phyloP scores from a whole-genome alignment of 2,329 filamentous ascomycete genomes.

The Chaetomium olivaceum region DNA sequence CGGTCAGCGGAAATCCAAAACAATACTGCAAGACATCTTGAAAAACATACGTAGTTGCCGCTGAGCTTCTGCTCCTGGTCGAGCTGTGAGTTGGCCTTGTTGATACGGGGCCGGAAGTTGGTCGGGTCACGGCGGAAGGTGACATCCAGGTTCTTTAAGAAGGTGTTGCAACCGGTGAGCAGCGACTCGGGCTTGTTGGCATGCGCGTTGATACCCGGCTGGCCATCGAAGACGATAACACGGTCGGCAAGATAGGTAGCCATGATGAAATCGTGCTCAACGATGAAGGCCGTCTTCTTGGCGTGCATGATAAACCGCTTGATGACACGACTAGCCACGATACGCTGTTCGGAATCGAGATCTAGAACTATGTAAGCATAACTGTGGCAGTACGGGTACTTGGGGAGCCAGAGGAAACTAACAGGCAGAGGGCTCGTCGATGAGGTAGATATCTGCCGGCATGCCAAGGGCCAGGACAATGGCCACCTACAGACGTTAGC shows the following conservation, averaged over 20 bases:
- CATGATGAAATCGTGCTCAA: constrained; percentile 99
- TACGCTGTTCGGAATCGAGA: constrained; percentile 98
- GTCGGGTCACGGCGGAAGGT: constrained; percentile 97
- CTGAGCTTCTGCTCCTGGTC: constrained; percentile 95
- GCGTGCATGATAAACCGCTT: constrained; percentile 99
- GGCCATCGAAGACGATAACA: constrained; percentile 96
- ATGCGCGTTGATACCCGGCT: constrained; percentile 83
- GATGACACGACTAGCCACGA: constrained; percentile 94
- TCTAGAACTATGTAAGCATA: constrained; percentile 42
- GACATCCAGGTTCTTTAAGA: constrained; percentile 94
- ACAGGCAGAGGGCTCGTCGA: constrained; percentile 92
- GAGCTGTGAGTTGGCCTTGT: constrained; percentile 92
- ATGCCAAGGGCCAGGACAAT: constrained; percentile 96
- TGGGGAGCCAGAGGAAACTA: constrained; percentile 4
- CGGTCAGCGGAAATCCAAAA: constrained; percentile 5
- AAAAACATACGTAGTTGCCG: constrained; percentile 79
- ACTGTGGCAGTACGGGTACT: background rate
- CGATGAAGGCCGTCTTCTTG: constrained; percentile 98
- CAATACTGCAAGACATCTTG: background rate
- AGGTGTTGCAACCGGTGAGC: constrained; percentile 92
- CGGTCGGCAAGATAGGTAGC: constrained; percentile 73
- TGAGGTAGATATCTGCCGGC: constrained; percentile 96
- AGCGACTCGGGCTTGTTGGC: constrained; percentile 91
- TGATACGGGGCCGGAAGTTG: constrained; percentile 96
- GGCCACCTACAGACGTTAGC: constrained; percentile 33